phyloP scores from a whole-genome alignment of 257 asterid genomes.

The Jacaranda mimosifolia region DNA sequence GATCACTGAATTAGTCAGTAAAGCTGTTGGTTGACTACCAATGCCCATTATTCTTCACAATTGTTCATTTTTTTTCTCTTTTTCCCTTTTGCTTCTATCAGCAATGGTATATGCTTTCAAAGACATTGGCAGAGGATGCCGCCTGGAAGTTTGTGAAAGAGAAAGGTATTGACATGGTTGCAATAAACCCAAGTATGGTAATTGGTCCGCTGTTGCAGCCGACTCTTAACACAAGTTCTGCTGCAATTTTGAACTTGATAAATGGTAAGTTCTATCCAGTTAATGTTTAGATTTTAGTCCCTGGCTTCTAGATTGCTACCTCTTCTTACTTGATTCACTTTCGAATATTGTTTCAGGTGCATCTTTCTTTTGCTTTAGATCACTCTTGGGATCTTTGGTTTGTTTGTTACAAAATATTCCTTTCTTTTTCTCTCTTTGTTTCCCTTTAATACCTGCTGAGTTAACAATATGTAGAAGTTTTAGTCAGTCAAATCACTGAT shows the following conservation, averaged over 20 bases:
- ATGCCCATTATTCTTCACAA: background rate
- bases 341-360: constrained; percentile 1
- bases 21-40: background rate
- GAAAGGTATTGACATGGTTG: constrained; percentile 74
- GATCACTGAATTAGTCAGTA: background rate
- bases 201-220: constrained; percentile 86
- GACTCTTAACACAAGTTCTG: constrained; percentile 76
- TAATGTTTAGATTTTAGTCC: too few species aligned
- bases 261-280: constrained; percentile 56
- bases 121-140: constrained; percentile 86
- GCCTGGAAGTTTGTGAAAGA: constrained; percentile 83
- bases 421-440: background rate
- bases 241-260: constrained; percentile 63
- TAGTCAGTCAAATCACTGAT: background rate
- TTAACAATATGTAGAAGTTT: background rate
- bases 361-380: background rate
- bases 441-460: background rate
- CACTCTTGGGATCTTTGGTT: background rate
- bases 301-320: background rate
- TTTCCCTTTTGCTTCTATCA: constrained; percentile 32
- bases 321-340: background rate
- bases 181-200: constrained; percentile 77
- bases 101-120: constrained; percentile 82
- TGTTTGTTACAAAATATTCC: background rate
- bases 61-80: background rate